Evolutionary conservation across 352 stramenopile species (phyloP).

Genomic region (Pythium dissotocum): DNA sequence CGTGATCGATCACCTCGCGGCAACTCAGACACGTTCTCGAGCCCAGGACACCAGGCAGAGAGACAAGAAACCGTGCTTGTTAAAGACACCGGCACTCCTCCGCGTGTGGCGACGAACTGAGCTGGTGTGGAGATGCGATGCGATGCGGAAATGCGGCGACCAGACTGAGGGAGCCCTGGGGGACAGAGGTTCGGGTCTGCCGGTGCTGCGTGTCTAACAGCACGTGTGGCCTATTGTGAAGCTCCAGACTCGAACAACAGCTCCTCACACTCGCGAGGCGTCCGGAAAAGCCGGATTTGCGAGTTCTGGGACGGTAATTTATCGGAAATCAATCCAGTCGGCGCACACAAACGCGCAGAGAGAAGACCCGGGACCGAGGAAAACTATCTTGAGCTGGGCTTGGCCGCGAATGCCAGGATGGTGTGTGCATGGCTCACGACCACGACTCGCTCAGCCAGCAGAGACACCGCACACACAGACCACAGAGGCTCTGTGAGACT

Average conservation of each 20-base stretch:
- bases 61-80: constrained; percentile 18
- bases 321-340: constrained; percentile 6
- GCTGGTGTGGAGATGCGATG: constrained; percentile 7
- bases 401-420: too few species aligned
- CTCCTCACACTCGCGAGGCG: constrained; percentile 13
- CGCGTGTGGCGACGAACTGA: not conserved
- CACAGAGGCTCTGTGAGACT: too few species aligned
- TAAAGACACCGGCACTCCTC: constrained; percentile 28
- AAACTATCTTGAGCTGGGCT: not conserved
- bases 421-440: too few species aligned
- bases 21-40: constrained; percentile 2
- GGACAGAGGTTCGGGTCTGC: constrained; percentile 5
- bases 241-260: too few species aligned
- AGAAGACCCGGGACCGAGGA: not conserved
- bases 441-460: too few species aligned
- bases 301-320: constrained; percentile 5
- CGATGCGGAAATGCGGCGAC: constrained; percentile 26
- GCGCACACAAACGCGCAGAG: not conserved
- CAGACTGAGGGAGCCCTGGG: not conserved
- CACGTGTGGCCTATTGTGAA: not conserved
- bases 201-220: constrained; percentile 23
- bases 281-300: not conserved
- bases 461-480: too few species aligned
- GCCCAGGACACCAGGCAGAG: too few species aligned
- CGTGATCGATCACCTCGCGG: not conserved